A percentile compares a stretch with the other conserved stretches of the same genome.
Conservation (phyloP, 192 early-diverging fungal species). For the Entrophospora sp. region DNA sequence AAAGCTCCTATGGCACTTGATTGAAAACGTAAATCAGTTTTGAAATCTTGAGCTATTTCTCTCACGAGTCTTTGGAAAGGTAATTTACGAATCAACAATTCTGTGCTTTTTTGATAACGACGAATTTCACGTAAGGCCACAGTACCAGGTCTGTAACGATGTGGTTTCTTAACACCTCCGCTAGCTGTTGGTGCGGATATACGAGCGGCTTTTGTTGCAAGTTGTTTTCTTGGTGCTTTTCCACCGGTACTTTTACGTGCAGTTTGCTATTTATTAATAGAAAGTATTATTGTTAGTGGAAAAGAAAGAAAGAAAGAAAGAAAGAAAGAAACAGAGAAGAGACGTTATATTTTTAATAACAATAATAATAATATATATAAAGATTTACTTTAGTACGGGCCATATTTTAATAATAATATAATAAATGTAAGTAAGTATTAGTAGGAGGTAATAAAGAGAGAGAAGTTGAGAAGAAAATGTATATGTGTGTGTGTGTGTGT, state of each 20-base stretch:
- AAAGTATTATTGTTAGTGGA: too few relatives aligned
- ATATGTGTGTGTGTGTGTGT: too few relatives aligned
- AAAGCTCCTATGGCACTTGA: slow-evolving; percentile 97
- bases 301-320: too few relatives aligned
- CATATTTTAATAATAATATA: too few relatives aligned
- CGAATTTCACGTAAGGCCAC: slow-evolving; percentile 89
- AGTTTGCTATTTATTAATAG: too few relatives aligned
- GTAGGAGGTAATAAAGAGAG: too few relatives aligned
- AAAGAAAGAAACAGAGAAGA: too few relatives aligned
- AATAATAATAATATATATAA: too few relatives aligned
- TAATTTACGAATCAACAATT: slow-evolving; percentile 87
- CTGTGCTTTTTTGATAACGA: slow-evolving; percentile 93
- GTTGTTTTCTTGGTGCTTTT: slow-evolving; percentile 97
- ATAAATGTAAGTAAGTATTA: too few relatives aligned
- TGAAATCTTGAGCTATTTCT: slow-evolving; percentile 99
- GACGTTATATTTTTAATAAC: too few relatives aligned
- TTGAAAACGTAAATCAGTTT: slow-evolving; percentile 99
- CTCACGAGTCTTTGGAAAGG: slow-evolving; percentile 95
- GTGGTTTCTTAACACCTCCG: slow-evolving; percentile 93
- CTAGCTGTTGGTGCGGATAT: slow-evolving; percentile 87
- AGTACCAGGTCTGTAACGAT: slow-evolving; percentile 82
- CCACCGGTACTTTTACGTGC: slow-evolving; percentile 99
- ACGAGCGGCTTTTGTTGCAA: slow-evolving; percentile 92
- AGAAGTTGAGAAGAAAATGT: too few relatives aligned
- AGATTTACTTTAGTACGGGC: too few relatives aligned